These are phyloP conservation scores for Backusella morwellensis DNA, from an alignment of 192 early-diverging fungal species.

Conservation along the genomic window DNA sequence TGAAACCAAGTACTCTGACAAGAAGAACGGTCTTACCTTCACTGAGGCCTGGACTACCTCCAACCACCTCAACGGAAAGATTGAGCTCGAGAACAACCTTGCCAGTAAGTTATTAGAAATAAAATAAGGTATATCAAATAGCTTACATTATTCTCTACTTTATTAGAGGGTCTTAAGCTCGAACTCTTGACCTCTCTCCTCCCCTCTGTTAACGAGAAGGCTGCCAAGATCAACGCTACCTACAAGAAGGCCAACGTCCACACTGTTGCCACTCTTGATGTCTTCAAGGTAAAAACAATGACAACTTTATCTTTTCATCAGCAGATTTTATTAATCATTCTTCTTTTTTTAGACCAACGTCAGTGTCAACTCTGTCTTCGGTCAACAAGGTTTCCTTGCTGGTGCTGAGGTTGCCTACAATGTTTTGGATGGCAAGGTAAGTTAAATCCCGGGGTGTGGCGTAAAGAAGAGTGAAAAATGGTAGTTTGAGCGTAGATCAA, in stretches of 20 bases:
- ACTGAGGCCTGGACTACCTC: conserved; percentile 97
- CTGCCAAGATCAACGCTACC: conserved; percentile 78
- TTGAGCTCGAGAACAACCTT: conserved; percentile 92
- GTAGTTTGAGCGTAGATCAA: not conserved
- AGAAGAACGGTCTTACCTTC: conserved; percentile 90
- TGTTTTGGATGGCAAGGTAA: conserved; percentile 80
- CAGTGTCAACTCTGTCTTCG: conserved; percentile 85
- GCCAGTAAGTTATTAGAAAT: conserved; percentile 49
- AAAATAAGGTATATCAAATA: not conserved
- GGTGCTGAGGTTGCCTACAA: conserved; percentile 97
- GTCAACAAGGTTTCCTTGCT: conserved; percentile 83
- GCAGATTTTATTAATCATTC: not conserved
- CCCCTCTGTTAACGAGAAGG: conserved; percentile 81
- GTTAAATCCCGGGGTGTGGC: not conserved
- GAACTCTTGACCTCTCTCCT: conserved; percentile 83
- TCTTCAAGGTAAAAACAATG: conserved; percentile 72
- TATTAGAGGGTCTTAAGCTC: conserved; percentile 88
- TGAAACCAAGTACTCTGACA: conserved; percentile 98
- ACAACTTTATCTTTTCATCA: not conserved
- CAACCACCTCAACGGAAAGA: conserved; percentile 89
- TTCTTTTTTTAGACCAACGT: conserved; percentile 66
- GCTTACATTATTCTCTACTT: not conserved
- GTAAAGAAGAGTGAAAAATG: not conserved
- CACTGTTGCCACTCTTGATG: conserved; percentile 85
- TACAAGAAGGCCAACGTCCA: conserved; percentile 98